A percentile compares a stretch with the other conserved stretches of the same genome.
Evolutionary conservation across 768 basidiomycete genomes (phyloP).

Genomic region (Kwoniella europaea): DNA sequence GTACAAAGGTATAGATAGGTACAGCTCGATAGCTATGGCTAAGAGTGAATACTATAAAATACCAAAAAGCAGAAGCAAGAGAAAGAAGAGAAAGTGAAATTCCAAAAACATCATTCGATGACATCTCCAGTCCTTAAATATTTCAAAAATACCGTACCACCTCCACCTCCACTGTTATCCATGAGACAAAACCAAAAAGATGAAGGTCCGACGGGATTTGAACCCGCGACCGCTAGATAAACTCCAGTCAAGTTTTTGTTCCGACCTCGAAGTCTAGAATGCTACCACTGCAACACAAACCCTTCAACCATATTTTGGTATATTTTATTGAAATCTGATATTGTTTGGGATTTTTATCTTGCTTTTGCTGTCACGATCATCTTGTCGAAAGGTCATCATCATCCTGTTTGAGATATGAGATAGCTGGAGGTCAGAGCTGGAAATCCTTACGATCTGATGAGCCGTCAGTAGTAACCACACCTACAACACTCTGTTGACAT

Average conservation of each 20-base stretch:
- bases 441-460: too few relatives aligned
- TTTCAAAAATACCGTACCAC: not conserved
- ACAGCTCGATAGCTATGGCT: not conserved
- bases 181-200: conserved; percentile 6
- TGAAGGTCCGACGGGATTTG: conserved; percentile 34
- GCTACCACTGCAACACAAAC: conserved; percentile 36
- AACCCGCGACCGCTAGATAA: conserved; percentile 37
- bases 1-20: not conserved
- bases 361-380: too few relatives aligned
- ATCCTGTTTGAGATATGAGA: too few relatives aligned
- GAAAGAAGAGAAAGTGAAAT: not conserved
- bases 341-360: too few relatives aligned
- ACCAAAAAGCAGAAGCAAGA: conserved; percentile 6
- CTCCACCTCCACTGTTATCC: conserved; percentile 2
- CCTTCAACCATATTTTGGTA: conserved; percentile 7
- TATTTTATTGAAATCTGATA: too few relatives aligned
- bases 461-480: too few relatives aligned
- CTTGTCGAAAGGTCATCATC: too few relatives aligned
- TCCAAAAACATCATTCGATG: conserved; percentile 9
- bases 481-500: too few relatives aligned
- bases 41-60: not conserved
- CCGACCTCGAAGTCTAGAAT: conserved; percentile 36
- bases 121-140: conserved; percentile 8
- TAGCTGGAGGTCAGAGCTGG: too few relatives aligned
- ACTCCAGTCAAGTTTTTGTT: conserved; percentile 25